Percentiles rank a stretch among this genome's conserved stretches.
phyloP scores from a whole-genome alignment of 2,329 filamentous ascomycete species.

The Talaromyces sp. region DNA sequence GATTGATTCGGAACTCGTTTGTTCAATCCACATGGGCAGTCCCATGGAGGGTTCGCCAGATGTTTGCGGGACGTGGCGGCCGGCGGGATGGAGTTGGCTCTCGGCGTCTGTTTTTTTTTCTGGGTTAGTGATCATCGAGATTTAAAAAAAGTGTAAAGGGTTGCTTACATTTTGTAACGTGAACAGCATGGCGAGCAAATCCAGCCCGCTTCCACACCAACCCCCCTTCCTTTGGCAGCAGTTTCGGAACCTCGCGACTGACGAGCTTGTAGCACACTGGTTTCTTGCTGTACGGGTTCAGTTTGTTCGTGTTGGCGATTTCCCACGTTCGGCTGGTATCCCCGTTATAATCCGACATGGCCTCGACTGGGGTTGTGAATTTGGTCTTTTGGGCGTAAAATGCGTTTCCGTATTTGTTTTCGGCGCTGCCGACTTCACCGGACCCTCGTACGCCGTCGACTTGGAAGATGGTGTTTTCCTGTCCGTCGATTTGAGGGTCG shows the following conservation, averaged over 20 bases:
- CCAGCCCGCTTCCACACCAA: constrained; percentile 86
- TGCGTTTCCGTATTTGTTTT: constrained; percentile 86
- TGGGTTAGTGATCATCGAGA: background rate
- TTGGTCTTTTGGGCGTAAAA: constrained; percentile 83
- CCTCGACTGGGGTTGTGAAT: constrained; percentile 63
- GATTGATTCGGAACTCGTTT: constrained; percentile 60
- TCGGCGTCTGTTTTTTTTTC: constrained; percentile 58
- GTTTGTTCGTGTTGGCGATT: constrained; percentile 74
- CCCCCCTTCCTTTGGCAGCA: constrained; percentile 75
- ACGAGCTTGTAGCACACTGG: constrained; percentile 85
- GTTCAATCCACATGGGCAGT: constrained; percentile 67
- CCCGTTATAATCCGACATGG: constrained; percentile 76
- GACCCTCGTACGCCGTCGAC: constrained; percentile 68
- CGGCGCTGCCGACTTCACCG: constrained; percentile 69
- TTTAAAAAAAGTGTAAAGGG: constrained; percentile 7
- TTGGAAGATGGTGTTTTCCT: constrained; percentile 78
- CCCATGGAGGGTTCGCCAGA: constrained; percentile 71
- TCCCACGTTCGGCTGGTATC: constrained; percentile 81
- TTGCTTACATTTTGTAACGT: constrained; percentile 77
- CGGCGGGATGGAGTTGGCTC: constrained; percentile 76
- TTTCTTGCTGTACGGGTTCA: constrained; percentile 84
- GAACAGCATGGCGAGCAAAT: constrained; percentile 80
- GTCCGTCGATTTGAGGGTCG: constrained; percentile 81
- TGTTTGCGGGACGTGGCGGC: constrained; percentile 82
- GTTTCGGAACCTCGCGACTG: constrained; percentile 70